Conservation (phyloP, 495 filamentous ascomycete genomes). For the Letharia lupina region DNA sequence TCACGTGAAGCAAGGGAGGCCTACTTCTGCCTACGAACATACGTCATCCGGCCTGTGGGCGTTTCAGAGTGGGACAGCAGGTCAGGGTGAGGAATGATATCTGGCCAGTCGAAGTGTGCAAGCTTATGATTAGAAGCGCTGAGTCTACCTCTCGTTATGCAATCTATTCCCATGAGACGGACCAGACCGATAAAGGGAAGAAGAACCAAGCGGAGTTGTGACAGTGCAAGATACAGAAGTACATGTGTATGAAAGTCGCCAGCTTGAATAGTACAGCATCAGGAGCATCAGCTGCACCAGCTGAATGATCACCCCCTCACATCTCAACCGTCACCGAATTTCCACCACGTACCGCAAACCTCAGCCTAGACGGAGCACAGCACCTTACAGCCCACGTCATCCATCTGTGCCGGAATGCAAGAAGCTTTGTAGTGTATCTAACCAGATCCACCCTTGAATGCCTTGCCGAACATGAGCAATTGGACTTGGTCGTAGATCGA, state of each 20-base stretch:
- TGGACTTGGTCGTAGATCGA: slow-evolving; percentile 99
- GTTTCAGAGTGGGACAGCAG: neutral
- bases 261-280: slow-evolving; percentile 28
- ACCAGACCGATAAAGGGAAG: slow-evolving; percentile 17
- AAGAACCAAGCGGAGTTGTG: slow-evolving; percentile 25
- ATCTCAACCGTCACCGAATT: slow-evolving; percentile 9
- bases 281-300: slow-evolving; percentile 26
- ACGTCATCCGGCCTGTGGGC: neutral
- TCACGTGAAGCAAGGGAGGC: neutral
- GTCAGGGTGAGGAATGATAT: neutral
- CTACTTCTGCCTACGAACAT: neutral
- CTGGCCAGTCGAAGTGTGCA: neutral
- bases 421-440: slow-evolving; percentile 43
- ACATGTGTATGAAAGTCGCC: slow-evolving; percentile 27
- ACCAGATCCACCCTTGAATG: slow-evolving; percentile 88
- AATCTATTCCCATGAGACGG: slow-evolving; percentile 17
- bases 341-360: slow-evolving; percentile 9
- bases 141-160: slow-evolving; percentile 19
- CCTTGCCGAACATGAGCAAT: slow-evolving; percentile 98
- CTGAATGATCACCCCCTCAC: slow-evolving; percentile 23
- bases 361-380: slow-evolving; percentile 11
- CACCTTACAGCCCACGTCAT: slow-evolving; percentile 19
- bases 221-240: slow-evolving; percentile 25
- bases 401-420: slow-evolving; percentile 16
- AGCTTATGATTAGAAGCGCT: slow-evolving; percentile 6